Base-by-base conservation (phyloP, 2,329 filamentous ascomycete genomes). In the Alternaria panax region DNA sequence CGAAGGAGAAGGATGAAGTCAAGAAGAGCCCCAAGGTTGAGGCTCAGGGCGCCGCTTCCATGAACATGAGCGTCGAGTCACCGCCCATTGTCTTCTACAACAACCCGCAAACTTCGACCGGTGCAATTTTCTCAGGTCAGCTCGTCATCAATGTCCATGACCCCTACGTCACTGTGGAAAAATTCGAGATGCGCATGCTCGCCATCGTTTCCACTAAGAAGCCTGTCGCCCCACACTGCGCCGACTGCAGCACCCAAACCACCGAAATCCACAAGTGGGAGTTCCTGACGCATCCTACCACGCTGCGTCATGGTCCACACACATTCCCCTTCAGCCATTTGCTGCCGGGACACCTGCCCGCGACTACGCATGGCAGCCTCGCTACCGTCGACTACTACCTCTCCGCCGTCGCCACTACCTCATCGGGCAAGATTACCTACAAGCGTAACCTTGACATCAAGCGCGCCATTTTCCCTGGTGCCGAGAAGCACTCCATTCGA, bases 271-370 rank as follows among this genome's bases (percentile, higher is more conserved):
- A 90, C 77, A 87, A 84, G 53, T 97, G 93, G 92, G 86, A 87
- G 30, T 91, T 98, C 71, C 80, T 85, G 67, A 79, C 79, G 51
- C 73, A 75, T 16, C 69, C 72, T n/a, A 69, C 76, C 2, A 74
- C 70, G 24, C 57, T 77, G 48, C 65, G 66, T 28, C 67, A 74
- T 79, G 89, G 90, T 60, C 80, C 84, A 50, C 92, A 97, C 77
- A 84, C 87, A 45, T 96, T 93, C 75, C 94, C 95, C 48, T 97
- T 97, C 79, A 96, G 92, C 69, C 90, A 92, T 68, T 84, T 97
- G 51, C 86, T 99, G 43, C 88, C 89, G 2, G 95, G 95, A 20
- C 86, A 94, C 72, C 85, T 97, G n/a, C 93, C 94, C 3, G 91
- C 92, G 2, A 91, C 88, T 41, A 92, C 91, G 71, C 89, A 93